Base-by-base conservation (phyloP, 2,329 filamentous ascomycete species). In the Aspergillus pseudotamarii region DNA sequence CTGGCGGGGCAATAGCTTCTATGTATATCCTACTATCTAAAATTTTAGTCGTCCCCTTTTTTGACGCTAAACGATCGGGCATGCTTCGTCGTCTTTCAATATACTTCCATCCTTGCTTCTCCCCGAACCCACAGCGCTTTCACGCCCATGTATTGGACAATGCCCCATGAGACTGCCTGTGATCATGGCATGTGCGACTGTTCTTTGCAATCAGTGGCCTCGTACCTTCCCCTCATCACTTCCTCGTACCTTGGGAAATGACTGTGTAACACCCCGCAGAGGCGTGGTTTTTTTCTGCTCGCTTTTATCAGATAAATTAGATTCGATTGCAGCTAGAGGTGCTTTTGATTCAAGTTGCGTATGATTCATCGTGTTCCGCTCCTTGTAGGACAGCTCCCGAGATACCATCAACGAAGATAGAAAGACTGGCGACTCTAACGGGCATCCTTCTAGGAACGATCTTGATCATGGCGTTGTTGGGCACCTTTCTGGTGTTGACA, bases 131-230 rank as follows among this genome's bases (percentile, higher is more conserved):
- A 43, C 34, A 36, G 11, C 1, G 4, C 26, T 6, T n/a, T 53
- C 21, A 41, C 21, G 16, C 26, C 48, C 41, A 38, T 56, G n/a
- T 21, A 55, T 55, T 54, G 19, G 30, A 36, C 51, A 54, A 16
- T 30, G 2, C 30, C 41, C 41, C 58, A 55, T 54, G n/a, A 21
- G 21, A 32, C 36, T 46, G 32, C 63, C 63, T 59, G 62, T 65
- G 61, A 66, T 56, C 57, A 38, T 55, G 55, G 57, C 67, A 68
- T 69, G 66, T 65, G 66, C 60, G 60, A 34, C 38, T 36, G 60
- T 46, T 51, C 53, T 59, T 60, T 61, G 46, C 62, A 57, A 41
- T 51, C 28, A 64, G 62, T 64, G 60, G 62, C 28, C 43, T 57
- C 59, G 12, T 16, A 46, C 46, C n/a, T 45, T 57, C 46, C 28